These are phyloP conservation scores for Pleurotus tuber-regium DNA, from an alignment of 768 basidiomycete species.

Conservation along the genomic window DNA sequence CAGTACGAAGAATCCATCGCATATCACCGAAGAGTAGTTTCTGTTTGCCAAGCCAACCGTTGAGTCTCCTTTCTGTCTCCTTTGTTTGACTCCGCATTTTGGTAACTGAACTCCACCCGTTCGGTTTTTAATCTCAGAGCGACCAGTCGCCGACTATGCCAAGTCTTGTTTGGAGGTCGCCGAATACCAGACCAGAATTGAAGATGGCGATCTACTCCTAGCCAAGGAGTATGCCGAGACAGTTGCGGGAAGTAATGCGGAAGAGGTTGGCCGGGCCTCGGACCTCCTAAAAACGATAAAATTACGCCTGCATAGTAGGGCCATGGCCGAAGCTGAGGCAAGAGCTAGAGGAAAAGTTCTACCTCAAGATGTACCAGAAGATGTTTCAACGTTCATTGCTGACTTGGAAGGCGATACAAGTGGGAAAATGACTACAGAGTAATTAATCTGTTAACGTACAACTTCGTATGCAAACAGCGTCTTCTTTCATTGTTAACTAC, in stretches of 20 bases:
- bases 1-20: conserved; percentile 69
- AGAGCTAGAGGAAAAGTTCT: conserved; percentile 11
- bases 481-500: background rate
- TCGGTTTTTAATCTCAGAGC: conserved; percentile 44
- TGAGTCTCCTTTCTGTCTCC: conserved; percentile 12
- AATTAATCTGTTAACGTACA: background rate
- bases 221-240: conserved; percentile 73
- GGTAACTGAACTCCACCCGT: conserved; percentile 20
- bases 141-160: conserved; percentile 74
- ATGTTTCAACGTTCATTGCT: background rate
- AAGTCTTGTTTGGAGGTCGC: conserved; percentile 86
- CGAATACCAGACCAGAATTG: conserved; percentile 64
- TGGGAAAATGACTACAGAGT: conserved; percentile 1
- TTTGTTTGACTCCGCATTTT: conserved; percentile 17
- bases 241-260: conserved; percentile 76
- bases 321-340: conserved; percentile 16
- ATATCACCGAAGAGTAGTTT: conserved; percentile 79
- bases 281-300: conserved; percentile 67
- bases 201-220: conserved; percentile 63
- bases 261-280: conserved; percentile 73
- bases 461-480: no score
- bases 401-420: background rate
- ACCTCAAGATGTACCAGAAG: background rate
- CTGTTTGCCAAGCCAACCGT: conserved; percentile 67
- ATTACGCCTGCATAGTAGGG: conserved; percentile 27